phyloP scores from a whole-genome alignment of 345 rosid genomes.

The Euphorbia lathyris region DNA sequence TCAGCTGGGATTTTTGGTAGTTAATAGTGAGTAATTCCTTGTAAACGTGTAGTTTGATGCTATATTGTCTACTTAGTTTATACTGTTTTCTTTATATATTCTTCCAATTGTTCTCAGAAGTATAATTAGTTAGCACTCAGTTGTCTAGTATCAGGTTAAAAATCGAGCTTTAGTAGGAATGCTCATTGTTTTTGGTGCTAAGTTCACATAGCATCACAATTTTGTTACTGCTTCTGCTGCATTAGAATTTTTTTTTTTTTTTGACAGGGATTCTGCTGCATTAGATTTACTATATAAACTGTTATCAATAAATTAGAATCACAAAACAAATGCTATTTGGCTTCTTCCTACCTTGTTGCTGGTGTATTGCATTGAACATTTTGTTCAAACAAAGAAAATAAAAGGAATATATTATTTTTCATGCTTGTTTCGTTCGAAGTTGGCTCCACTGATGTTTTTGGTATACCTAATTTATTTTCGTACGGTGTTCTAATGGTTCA shows the following conservation, averaged over 20 bases:
- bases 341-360: background rate
- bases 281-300: background rate
- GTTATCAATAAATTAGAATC: background rate
- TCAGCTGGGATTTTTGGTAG: background rate
- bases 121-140: background rate
- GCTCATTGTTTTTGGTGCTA: slow-evolving; percentile 2
- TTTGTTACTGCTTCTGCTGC: background rate
- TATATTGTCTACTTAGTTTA: background rate
- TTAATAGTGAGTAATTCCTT: background rate
- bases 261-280: background rate
- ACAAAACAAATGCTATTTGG: background rate
- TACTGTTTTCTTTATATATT: background rate
- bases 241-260: too few relatives aligned
- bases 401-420: background rate
- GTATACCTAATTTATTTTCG: slow-evolving; percentile 7
- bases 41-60: background rate
- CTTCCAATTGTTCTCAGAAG: background rate
- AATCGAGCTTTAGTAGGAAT: background rate
- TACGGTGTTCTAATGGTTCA: slow-evolving; percentile 34
- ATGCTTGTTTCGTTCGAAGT: background rate
- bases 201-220: background rate
- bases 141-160: background rate
- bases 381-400: background rate
- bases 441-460: background rate
- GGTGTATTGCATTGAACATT: background rate